Conservation (phyloP, 2,329 filamentous ascomycete genomes). For the Trichophyton equinum region DNA sequence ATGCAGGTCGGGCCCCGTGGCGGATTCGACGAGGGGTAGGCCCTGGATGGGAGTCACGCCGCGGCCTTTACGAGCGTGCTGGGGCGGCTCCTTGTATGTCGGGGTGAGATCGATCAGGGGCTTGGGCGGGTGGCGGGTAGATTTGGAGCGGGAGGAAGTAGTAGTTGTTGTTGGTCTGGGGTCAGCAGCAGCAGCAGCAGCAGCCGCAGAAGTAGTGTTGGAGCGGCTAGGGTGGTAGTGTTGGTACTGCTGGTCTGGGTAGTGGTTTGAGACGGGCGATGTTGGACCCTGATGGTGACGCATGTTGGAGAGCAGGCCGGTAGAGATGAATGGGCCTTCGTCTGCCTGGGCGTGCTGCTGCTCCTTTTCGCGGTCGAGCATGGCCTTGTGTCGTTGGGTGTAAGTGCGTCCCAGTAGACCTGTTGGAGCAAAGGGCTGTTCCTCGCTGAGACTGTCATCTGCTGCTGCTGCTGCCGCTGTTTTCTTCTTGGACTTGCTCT, state of each 20-base stretch:
- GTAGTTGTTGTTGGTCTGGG: slow-evolving; percentile 16
- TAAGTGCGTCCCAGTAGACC: slow-evolving; percentile 30
- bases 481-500: slow-evolving; percentile 3
- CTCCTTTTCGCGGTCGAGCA: slow-evolving; percentile 29
- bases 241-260: slow-evolving; percentile 13
- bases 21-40: slow-evolving; percentile 29
- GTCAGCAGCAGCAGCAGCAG: background rate
- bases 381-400: slow-evolving; percentile 28
- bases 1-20: slow-evolving; percentile 28
- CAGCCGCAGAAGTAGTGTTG: slow-evolving; percentile 20
- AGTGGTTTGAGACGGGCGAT: slow-evolving; percentile 25
- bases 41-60: slow-evolving; percentile 32
- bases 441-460: background rate
- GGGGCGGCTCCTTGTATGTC: slow-evolving; percentile 50
- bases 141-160: slow-evolving; percentile 31
- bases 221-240: slow-evolving; percentile 18
- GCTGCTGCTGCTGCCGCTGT: background rate
- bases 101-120: slow-evolving; percentile 59
- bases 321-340: slow-evolving; percentile 38
- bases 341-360: slow-evolving; percentile 18
- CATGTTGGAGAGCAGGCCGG: slow-evolving; percentile 42
- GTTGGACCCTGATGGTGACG: background rate
- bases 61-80: slow-evolving; percentile 24
- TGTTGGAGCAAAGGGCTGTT: slow-evolving; percentile 26
- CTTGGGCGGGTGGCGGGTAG: slow-evolving; percentile 37